Percentiles rank a stretch among this genome's conserved stretches.
Conservation (phyloP, 305 asterid genomes). For the Andrographis paniculata region DNA sequence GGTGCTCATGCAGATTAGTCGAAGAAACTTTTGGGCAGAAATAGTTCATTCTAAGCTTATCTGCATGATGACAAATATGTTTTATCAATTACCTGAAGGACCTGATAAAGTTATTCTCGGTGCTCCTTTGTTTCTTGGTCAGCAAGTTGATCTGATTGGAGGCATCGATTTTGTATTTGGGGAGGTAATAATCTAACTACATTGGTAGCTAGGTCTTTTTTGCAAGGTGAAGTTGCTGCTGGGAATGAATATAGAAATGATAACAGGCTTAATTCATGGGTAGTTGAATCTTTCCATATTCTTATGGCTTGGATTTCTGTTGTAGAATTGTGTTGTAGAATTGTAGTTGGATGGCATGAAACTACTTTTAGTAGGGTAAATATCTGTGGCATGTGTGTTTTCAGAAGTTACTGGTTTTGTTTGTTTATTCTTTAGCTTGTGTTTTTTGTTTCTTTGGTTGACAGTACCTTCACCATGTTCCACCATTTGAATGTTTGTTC, state of each 20-base stretch:
- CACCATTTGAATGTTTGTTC: no score
- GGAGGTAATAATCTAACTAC: constrained; percentile 54
- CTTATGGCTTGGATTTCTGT: no score
- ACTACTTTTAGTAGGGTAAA: background rate
- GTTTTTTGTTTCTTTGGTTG: background rate
- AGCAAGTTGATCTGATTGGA: constrained; percentile 92
- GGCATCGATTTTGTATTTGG: constrained; percentile 84
- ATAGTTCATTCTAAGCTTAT: constrained; percentile 90
- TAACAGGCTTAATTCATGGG: constrained; percentile 9
- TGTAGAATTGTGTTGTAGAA: no score
- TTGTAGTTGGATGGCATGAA: background rate
- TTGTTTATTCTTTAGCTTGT: background rate
- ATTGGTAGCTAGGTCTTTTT: constrained; percentile 15
- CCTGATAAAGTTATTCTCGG: constrained; percentile 53
- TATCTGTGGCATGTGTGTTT: no score
- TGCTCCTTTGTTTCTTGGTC: constrained; percentile 58
- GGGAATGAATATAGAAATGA: constrained; percentile 12
- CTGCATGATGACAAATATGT: constrained; percentile 92
- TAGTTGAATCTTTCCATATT: constrained; percentile 8
- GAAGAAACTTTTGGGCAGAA: constrained; percentile 93
- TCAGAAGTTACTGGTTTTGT: background rate
- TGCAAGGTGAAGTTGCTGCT: constrained; percentile 6
- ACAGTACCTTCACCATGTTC: no score
- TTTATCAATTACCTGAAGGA: constrained; percentile 69
- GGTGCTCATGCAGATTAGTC: constrained; percentile 72